Percentiles rank a stretch among this genome's conserved stretches.
These are phyloP conservation scores for Phytophthora hybrid DNA, from an alignment of 352 stramenopile species.

Conservation along the genomic window DNA sequence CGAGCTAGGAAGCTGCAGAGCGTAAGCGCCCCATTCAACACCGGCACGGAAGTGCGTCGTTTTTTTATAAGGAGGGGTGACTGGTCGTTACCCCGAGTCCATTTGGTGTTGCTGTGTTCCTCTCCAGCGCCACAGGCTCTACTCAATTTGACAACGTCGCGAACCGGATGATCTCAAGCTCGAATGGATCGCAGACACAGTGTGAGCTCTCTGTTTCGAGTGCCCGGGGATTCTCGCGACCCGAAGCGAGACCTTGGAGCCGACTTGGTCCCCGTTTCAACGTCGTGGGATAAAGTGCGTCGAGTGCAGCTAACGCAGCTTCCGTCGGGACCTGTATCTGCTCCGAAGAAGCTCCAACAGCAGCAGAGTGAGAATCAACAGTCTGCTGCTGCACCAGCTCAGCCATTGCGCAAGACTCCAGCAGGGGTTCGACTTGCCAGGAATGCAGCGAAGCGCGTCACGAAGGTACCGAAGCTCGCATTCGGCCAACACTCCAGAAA, in stretches of 20 bases:
- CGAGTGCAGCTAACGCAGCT: constrained; percentile 19
- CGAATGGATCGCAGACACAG: constrained; percentile 29
- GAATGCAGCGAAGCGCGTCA: constrained; percentile 33
- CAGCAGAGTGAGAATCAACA: constrained; percentile 27
- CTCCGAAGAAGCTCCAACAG: constrained; percentile 29
- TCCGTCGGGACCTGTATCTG: constrained; percentile 7
- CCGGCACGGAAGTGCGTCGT: constrained; percentile 13
- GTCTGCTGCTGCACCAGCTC: background rate
- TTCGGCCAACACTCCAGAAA: constrained; percentile 15
- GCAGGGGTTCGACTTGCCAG: constrained; percentile 7
- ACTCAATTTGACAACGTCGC: background rate
- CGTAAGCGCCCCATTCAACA: constrained; percentile 29
- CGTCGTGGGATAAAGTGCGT: constrained; percentile 23
- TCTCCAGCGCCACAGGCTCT: background rate
- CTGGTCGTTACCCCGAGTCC: constrained; percentile 26
- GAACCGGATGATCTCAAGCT: constrained; percentile 14
- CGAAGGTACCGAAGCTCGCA: constrained; percentile 41
- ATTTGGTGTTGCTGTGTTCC: background rate
- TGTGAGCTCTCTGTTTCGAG: constrained; percentile 1
- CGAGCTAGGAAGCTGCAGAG: constrained; percentile 16
- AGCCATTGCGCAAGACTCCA: constrained; percentile 12
- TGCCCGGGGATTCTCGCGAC: background rate
- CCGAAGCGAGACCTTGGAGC: constrained; percentile 5
- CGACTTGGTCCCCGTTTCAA: constrained; percentile 1
- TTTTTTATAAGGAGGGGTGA: constrained; percentile 34